Base-by-base conservation (phyloP, 2,329 filamentous ascomycete species). In the Penicillium sp. region DNA sequence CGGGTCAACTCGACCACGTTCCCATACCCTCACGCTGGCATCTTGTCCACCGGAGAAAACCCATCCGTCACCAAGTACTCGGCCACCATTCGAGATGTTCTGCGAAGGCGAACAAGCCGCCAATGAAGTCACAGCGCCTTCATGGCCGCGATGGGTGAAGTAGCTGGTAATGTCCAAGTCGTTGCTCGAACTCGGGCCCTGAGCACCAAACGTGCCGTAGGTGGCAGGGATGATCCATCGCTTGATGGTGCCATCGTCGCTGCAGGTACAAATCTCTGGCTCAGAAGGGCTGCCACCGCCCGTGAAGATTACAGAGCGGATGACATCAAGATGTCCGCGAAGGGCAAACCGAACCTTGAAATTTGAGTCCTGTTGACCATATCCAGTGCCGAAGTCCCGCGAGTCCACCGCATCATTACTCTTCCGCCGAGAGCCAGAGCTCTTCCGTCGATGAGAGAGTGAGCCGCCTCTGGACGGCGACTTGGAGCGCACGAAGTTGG, bases 11-110 rank as follows among this genome's bases (percentile, higher is more conserved):
- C 91, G 78, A 23, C 91, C 91, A 41, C 90, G 82, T 69, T 98
- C 91, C 93, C 93, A 98, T 0, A 98, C 89, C 24, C 90, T 82
- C 29, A 98, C 84, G 6, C 89, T 95, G 14, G 87, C 83, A 68
- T 98, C 93, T 66, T 96, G 89, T 3, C 93, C 93, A 50, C 93
- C 93, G 4, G 91, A 97, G 69, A 98, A 98, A 55, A 98, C 90
- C 93, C 93, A 98, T 23, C 93, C 93, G 59, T 97, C 93, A 26
- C 91, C 91, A 59, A 86, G 82, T 6, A 87, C 88, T 52, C 90
- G 82, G 6, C 90, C 89, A 28, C 90, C 88, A 14, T 89, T 94
- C 6, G 88, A 86, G 65, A 96, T 95, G 62, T 87, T 93, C 22
- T 87, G 87, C 1, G 88, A 85, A 2, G 89, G 84, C 2, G 89